Percentiles rank a stretch among this genome's conserved stretches.
Evolutionary conservation across 371 early-diverging fungal genomes (phyloP).

Genomic region (Synchytrium microbalum): DNA sequence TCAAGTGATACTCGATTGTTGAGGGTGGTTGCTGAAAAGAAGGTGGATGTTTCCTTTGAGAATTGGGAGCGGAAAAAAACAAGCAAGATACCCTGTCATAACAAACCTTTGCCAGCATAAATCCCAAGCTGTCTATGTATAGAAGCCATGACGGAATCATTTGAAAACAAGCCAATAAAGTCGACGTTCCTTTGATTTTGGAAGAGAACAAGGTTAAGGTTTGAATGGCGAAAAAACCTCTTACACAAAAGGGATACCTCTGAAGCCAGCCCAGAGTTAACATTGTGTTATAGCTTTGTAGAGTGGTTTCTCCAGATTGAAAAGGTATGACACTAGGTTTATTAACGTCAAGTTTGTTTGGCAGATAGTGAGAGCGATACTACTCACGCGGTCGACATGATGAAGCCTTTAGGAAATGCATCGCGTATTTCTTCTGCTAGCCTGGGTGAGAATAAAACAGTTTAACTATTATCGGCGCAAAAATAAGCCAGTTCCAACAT

Average conservation of each 20-base stretch:
- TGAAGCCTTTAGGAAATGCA: conserved; percentile 15
- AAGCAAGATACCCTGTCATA: no score
- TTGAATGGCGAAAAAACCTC: background rate
- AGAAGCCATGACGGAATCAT: conserved; percentile 1
- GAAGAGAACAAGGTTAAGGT: conserved; percentile 1
- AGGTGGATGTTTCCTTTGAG: no score
- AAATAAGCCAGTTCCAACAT: background rate
- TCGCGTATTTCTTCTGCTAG: conserved; percentile 27
- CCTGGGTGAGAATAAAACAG: conserved; percentile 9
- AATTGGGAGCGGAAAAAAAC: no score
- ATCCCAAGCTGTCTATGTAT: background rate
- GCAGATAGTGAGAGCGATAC: background rate
- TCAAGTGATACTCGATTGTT: no score
- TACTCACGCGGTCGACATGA: conserved; percentile 24
- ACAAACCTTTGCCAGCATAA: no score
- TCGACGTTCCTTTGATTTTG: background rate
- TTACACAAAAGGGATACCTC: conserved; percentile 4
- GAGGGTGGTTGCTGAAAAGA: no score
- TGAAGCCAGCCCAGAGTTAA: conserved; percentile 28
- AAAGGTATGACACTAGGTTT: conserved; percentile 25
- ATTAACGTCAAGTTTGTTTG: background rate
- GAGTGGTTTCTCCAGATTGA: conserved; percentile 29
- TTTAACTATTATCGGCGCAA: background rate
- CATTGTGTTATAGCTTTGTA: conserved; percentile 36
- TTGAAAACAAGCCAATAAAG: background rate